phyloP scores from a whole-genome alignment of 106 monocot species.

The Phalaenopsis equestris region DNA sequence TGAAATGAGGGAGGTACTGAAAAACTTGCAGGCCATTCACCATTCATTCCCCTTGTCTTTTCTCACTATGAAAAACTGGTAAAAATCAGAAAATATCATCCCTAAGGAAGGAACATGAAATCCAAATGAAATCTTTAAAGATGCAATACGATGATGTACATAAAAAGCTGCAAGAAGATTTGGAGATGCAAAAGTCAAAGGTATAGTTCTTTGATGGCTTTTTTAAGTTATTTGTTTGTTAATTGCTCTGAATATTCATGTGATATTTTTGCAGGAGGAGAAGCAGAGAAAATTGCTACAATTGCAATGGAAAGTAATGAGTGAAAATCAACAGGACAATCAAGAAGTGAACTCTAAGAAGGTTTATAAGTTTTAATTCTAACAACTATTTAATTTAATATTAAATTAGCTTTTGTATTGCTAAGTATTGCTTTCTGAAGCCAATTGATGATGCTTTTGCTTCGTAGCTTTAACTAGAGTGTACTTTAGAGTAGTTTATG shows the following conservation, averaged over 20 bases:
- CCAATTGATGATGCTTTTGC: background rate
- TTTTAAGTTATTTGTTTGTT: background rate
- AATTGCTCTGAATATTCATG: background rate
- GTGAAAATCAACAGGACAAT: slow-evolving; percentile 85
- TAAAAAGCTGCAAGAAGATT: slow-evolving; percentile 65
- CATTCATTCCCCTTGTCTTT: background rate
- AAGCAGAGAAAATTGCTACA: slow-evolving; percentile 80
- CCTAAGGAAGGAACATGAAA: slow-evolving; percentile 88
- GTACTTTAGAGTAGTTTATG: background rate
- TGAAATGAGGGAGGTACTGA: slow-evolving; percentile 83
- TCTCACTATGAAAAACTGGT: background rate
- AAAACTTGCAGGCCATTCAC: background rate
- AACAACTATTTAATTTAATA: background rate
- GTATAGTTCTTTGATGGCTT: slow-evolving; percentile 16
- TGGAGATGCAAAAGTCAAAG: slow-evolving; percentile 82
- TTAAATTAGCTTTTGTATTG: background rate
- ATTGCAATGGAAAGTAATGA: slow-evolving; percentile 96
- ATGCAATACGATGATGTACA: slow-evolving; percentile 77
- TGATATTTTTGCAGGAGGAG: slow-evolving; percentile 59
- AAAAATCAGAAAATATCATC: slow-evolving; percentile 49
- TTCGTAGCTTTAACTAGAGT: background rate
- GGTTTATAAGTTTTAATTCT: slow-evolving; percentile 28
- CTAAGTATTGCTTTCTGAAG: background rate
- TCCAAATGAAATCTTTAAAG: slow-evolving; percentile 71
- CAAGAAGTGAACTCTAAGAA: slow-evolving; percentile 82